These are phyloP conservation scores for Eutypa lata DNA, from an alignment of 2,329 filamentous ascomycete species.

Conservation along the genomic window DNA sequence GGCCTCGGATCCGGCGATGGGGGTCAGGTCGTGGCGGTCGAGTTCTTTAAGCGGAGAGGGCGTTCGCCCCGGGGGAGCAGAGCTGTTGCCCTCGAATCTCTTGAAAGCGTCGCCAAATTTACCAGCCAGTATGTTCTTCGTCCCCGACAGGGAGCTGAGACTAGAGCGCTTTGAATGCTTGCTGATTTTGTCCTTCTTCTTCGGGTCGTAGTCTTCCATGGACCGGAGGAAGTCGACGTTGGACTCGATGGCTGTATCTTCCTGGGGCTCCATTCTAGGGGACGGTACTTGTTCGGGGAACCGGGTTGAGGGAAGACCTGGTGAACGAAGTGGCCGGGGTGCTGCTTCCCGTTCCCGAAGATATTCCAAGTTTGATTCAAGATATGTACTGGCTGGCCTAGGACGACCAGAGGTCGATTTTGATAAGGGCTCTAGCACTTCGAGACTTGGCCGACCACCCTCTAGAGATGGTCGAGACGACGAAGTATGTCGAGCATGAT, in stretches of 20 bases:
- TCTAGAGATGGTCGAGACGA: slow-evolving; percentile 69
- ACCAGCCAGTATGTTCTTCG: slow-evolving; percentile 79
- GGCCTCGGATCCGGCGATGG: slow-evolving; percentile 73
- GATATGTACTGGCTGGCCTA: slow-evolving; percentile 77
- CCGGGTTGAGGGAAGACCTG: slow-evolving; percentile 30
- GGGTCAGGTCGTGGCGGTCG: slow-evolving; percentile 55
- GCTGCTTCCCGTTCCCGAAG: slow-evolving; percentile 71
- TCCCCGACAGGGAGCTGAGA: slow-evolving; percentile 67
- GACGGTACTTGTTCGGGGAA: slow-evolving; percentile 37
- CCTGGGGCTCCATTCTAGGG: slow-evolving; percentile 42
- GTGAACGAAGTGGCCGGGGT: slow-evolving; percentile 37
- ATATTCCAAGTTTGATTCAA: slow-evolving; percentile 80
- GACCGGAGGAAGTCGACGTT: slow-evolving; percentile 81
- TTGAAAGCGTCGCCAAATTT: slow-evolving; percentile 94
- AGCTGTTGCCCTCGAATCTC: slow-evolving; percentile 67
- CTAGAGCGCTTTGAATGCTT: slow-evolving; percentile 72
- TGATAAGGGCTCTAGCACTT: neutral
- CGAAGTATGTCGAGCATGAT: slow-evolving; percentile 40
- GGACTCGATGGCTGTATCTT: slow-evolving; percentile 68
- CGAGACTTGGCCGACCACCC: slow-evolving; percentile 61
- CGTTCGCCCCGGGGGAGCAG: slow-evolving; percentile 33
- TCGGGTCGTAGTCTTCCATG: slow-evolving; percentile 63
- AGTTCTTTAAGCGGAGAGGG: slow-evolving; percentile 48
- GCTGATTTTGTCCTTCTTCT: slow-evolving; percentile 50
- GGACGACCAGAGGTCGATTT: slow-evolving; percentile 44